Evolutionary conservation across 2,329 filamentous ascomycete species (phyloP).

Genomic region (Pestalotiopsis sp.): DNA sequence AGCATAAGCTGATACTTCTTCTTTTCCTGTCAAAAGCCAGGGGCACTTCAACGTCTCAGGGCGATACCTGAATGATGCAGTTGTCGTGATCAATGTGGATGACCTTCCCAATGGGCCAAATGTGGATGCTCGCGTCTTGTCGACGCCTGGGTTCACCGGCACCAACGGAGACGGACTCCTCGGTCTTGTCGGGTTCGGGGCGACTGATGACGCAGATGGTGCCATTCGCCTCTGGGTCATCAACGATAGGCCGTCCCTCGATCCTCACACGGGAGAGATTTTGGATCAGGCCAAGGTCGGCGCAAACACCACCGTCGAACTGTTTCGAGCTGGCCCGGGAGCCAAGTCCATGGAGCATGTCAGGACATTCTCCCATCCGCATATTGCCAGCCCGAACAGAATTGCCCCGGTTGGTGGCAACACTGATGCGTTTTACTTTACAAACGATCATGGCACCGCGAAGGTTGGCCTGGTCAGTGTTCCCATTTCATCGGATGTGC

Average conservation of each 20-base stretch:
- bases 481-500: neutral
- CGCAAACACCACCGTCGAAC: conserved; percentile 22
- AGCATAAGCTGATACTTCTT: neutral
- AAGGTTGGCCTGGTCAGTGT: conserved; percentile 23
- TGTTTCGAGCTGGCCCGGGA: conserved; percentile 17
- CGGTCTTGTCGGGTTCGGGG: conserved; percentile 32
- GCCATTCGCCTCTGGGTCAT: conserved; percentile 25
- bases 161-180: conserved; percentile 33
- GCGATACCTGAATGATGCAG: conserved; percentile 31
- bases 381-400: conserved; percentile 28
- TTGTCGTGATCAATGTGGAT: conserved; percentile 36
- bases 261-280: conserved; percentile 21
- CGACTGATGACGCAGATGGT: conserved; percentile 23
- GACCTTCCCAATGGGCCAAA: conserved; percentile 19
- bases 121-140: conserved; percentile 25
- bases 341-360: conserved; percentile 24
- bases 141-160: conserved; percentile 30
- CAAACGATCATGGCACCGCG: conserved; percentile 25
- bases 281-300: conserved; percentile 18
- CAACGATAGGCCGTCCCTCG: conserved; percentile 28
- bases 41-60: conserved; percentile 27
- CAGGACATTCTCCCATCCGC: conserved; percentile 20
- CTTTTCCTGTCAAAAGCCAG: neutral
- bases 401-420: conserved; percentile 21
- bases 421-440: conserved; percentile 24